Evolutionary conservation across 2,329 filamentous ascomycete species (phyloP).

Genomic region (Talaromyces sp.): DNA sequence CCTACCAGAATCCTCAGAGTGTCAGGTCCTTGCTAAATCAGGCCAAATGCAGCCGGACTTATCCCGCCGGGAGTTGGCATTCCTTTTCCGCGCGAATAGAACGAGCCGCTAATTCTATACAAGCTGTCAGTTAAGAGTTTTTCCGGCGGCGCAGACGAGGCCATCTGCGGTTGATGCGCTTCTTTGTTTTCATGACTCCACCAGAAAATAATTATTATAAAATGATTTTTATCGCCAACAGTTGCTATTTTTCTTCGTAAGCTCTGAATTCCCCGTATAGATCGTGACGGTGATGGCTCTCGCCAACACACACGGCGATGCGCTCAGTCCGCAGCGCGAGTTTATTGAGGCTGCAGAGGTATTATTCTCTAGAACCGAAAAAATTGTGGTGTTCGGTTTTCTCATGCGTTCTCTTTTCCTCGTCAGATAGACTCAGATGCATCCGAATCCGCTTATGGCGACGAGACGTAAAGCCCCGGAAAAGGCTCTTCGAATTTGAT

Average conservation of each 20-base stretch:
- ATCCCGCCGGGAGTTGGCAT: not conserved
- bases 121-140: not conserved
- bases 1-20: not conserved
- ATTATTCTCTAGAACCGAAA: not conserved
- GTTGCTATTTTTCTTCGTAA: not conserved
- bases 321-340: not conserved
- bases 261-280: not conserved
- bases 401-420: not conserved
- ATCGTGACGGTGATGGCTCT: not conserved
- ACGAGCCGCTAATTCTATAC: not conserved
- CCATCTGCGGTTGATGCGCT: not conserved
- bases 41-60: not conserved
- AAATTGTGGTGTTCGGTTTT: not conserved
- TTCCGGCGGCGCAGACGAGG: not conserved
- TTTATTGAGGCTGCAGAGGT: slow-evolving; percentile 10
- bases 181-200: not conserved
- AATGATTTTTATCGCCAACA: not conserved
- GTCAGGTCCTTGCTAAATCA: not conserved
- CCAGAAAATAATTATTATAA: not conserved
- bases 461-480: slow-evolving; percentile 3
- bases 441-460: slow-evolving; percentile 8
- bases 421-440: slow-evolving; percentile 5
- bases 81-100: not conserved
- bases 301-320: not conserved
- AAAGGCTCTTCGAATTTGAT: not conserved